Conservation (phyloP, 2,329 filamentous ascomycete species). For the Cladosporium cucumerinum region DNA sequence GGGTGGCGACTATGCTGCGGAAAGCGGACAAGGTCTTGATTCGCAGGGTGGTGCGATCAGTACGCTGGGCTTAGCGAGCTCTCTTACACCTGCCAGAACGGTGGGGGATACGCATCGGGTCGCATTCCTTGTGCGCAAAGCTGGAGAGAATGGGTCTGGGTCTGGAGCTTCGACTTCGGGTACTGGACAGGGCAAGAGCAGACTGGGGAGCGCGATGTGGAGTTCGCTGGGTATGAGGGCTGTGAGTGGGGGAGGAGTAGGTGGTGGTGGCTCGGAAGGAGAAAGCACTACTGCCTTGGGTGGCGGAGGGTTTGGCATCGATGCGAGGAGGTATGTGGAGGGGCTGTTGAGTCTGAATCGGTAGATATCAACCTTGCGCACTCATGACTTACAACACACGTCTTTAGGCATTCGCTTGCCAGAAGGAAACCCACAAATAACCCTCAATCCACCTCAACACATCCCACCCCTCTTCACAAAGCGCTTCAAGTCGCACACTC, state of each 20-base stretch:
- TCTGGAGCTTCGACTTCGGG: conserved; percentile 19
- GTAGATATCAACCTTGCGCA: conserved; percentile 21
- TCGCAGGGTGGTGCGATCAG: conserved; percentile 3
- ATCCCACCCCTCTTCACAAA: neutral
- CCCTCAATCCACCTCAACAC: neutral
- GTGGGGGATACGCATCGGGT: conserved; percentile 33
- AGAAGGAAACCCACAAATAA: neutral
- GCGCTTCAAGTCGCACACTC: neutral
- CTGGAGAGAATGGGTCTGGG: conserved; percentile 29
- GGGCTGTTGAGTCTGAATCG: conserved; percentile 63
- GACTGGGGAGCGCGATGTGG: conserved; percentile 32
- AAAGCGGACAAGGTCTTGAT: neutral
- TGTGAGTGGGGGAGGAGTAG: conserved; percentile 32
- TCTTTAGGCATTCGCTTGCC: neutral
- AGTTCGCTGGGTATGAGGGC: conserved; percentile 24
- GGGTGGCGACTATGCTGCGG: neutral
- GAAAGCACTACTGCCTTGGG: conserved; percentile 53
- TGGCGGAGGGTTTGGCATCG: conserved; percentile 67
- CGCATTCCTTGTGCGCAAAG: conserved; percentile 43
- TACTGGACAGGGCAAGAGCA: conserved; percentile 13
- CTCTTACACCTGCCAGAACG: neutral
- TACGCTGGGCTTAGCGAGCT: conserved; percentile 9
- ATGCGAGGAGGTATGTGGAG: conserved; percentile 73
- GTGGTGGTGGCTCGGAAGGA: conserved; percentile 42
- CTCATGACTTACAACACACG: neutral